These are phyloP conservation scores for Fusarium begoniae DNA, from an alignment of 2,329 filamentous ascomycete genomes.

Conservation along the genomic window DNA sequence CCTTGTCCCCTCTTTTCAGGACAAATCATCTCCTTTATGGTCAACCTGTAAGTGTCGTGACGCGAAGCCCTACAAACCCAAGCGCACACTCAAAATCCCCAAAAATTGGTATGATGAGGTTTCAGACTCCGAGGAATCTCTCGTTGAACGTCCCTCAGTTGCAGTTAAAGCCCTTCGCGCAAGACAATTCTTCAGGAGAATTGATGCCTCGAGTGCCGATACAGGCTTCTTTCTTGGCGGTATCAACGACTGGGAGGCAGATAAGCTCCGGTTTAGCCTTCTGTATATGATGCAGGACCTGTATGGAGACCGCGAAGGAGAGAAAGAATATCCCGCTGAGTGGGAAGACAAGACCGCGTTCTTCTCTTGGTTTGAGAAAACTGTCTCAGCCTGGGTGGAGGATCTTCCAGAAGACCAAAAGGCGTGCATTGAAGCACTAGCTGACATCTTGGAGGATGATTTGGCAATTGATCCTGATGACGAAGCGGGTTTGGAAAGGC, in stretches of 20 bases:
- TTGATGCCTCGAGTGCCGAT: neutral
- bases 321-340: neutral
- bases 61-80: no score
- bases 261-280: neutral
- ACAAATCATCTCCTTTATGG: no score
- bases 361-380: no score
- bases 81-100: no score
- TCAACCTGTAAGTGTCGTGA: neutral
- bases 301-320: neutral
- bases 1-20: rapidly evolving
- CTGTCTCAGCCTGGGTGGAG: neutral
- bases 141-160: neutral
- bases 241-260: neutral
- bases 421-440: neutral
- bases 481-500: no score
- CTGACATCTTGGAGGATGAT: neutral
- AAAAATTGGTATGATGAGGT: neutral
- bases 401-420: neutral
- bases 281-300: neutral
- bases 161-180: neutral
- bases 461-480: neutral
- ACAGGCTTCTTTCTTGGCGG: neutral
- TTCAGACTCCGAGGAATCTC: neutral
- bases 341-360: neutral
- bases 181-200: neutral